Evolutionary conservation across 176 grass and related monocot genomes (phyloP).

Genomic region (Oryza longistaminata): DNA sequence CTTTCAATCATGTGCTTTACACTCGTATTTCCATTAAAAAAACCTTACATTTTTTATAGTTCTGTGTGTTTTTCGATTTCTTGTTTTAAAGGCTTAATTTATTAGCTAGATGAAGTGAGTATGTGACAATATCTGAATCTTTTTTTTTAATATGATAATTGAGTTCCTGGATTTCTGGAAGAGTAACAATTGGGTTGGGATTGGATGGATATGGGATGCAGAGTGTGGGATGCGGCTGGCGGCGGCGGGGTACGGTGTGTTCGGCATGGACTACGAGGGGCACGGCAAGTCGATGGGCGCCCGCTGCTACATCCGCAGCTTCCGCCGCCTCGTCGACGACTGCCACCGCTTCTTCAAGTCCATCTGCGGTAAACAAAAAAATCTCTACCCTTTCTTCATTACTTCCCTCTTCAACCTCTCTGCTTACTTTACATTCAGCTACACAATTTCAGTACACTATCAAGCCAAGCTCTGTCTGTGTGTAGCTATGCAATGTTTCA

Average conservation of each 20-base stretch:
- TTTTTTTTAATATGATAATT: not conserved
- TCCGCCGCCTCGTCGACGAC: constrained; percentile 65
- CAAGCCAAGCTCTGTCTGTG: no score
- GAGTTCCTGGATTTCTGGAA: not conserved
- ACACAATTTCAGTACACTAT: no score
- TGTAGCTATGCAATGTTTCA: no score
- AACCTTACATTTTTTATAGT: no score
- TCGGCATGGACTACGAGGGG: constrained; percentile 91
- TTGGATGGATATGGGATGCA: constrained; percentile 1
- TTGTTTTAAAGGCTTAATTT: no score
- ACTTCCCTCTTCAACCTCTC: not conserved
- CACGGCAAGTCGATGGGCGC: constrained; percentile 80
- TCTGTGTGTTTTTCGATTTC: no score
- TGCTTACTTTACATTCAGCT: not conserved
- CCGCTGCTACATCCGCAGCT: constrained; percentile 86
- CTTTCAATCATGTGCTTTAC: no score
- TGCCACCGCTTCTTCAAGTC: constrained; percentile 83
- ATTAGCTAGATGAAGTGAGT: no score
- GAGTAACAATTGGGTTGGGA: not conserved
- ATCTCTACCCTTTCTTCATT: not conserved
- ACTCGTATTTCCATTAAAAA: no score
- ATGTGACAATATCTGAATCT: no score
- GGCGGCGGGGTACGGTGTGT: constrained; percentile 64
- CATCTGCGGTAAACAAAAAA: constrained; percentile 45
- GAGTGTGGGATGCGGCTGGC: constrained; percentile 54